phyloP scores from a whole-genome alignment of 2,329 filamentous ascomycete species.

The Xylaria sp. region DNA sequence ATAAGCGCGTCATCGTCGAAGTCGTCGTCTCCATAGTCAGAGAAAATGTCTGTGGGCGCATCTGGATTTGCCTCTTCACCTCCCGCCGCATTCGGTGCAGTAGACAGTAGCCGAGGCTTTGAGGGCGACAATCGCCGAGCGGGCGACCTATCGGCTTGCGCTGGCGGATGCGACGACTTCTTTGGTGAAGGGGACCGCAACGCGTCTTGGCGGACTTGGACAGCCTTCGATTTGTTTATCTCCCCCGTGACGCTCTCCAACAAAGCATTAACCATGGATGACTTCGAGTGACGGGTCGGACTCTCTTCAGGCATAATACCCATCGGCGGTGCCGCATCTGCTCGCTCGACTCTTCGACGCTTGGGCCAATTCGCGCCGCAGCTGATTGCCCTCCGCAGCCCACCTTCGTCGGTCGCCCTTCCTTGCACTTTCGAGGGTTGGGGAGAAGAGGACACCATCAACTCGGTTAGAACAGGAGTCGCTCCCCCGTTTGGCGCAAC shows the following conservation, averaged over 20 bases:
- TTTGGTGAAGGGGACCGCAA: constrained; percentile 49
- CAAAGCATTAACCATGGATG: constrained; percentile 62
- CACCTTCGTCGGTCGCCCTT: constrained; percentile 46
- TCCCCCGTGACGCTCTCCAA: constrained; percentile 66
- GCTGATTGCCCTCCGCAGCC: constrained; percentile 67
- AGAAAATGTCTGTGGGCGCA: constrained; percentile 30
- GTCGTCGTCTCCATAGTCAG: constrained; percentile 60
- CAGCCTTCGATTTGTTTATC: constrained; percentile 47
- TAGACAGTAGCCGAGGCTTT: constrained; percentile 18
- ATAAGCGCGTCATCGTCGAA: constrained; percentile 64
- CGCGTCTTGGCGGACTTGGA: constrained; percentile 34
- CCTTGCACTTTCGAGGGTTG: constrained; percentile 53
- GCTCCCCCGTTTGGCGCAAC: constrained; percentile 47
- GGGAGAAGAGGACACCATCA: constrained; percentile 73
- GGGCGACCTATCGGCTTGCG: constrained; percentile 17
- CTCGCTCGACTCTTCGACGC: constrained; percentile 60
- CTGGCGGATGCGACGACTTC: constrained; percentile 30
- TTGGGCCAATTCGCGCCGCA: constrained; percentile 75
- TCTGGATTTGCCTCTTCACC: constrained; percentile 2
- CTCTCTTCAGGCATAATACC: constrained; percentile 40
- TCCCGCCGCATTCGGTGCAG: constrained; percentile 1
- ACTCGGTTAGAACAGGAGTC: constrained; percentile 63
- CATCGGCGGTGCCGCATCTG: constrained; percentile 41
- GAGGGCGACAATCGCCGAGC: constrained; percentile 26
- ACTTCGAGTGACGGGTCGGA: constrained; percentile 55